These are phyloP conservation scores for Chaetomiaceae sp. DNA, from an alignment of 2,329 filamentous ascomycete species.

Conservation along the genomic window DNA sequence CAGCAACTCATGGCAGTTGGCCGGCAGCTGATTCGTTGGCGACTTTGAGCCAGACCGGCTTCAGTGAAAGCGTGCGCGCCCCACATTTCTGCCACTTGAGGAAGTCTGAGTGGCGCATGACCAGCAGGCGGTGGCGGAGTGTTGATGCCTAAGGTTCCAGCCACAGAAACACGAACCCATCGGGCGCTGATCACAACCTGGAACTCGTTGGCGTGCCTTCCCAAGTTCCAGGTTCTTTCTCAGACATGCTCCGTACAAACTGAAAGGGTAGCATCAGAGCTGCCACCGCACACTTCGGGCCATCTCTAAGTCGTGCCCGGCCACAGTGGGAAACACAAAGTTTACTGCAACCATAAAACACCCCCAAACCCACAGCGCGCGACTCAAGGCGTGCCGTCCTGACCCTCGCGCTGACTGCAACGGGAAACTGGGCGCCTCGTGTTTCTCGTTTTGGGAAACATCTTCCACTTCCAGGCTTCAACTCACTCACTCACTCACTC, in stretches of 20 bases:
- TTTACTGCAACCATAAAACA: neutral
- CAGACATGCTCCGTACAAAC: too few relatives aligned
- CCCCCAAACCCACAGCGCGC: too few relatives aligned
- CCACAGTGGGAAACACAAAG: conserved; percentile 5
- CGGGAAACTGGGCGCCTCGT: neutral
- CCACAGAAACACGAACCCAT: neutral
- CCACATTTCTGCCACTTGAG: too few relatives aligned
- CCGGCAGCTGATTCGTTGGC: too few relatives aligned
- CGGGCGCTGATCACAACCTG: too few relatives aligned
- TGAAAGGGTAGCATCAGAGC: neutral
- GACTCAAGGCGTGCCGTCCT: too few relatives aligned
- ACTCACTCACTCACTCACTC: too few relatives aligned
- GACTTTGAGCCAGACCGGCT: too few relatives aligned
- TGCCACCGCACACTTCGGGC: neutral
- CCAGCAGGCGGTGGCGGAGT: neutral
- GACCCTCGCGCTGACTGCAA: neutral
- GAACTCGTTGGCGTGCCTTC: neutral
- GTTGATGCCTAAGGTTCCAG: conserved; percentile 1
- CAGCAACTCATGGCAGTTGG: too few relatives aligned
- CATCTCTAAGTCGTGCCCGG: conserved; percentile 4
- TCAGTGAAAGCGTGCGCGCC: too few relatives aligned
- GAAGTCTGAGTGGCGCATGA: neutral
- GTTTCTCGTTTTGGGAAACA: neutral
- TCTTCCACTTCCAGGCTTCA: neutral
- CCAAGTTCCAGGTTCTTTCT: too few relatives aligned